These are phyloP conservation scores for Hypholoma fasciculare DNA, from an alignment of 768 basidiomycete species.

Conservation along the genomic window DNA sequence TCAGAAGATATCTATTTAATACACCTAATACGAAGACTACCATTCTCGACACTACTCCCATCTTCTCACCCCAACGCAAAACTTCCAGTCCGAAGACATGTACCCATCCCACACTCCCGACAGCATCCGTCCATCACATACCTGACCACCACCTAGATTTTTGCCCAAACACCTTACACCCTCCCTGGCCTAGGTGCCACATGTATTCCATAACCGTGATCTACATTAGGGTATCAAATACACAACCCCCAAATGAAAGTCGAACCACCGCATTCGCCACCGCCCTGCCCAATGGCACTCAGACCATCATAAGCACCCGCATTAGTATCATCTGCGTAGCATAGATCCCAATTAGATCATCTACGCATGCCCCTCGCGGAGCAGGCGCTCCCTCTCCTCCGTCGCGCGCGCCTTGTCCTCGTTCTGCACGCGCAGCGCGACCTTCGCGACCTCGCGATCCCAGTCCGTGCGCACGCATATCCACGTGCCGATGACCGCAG, in stretches of 20 bases:
- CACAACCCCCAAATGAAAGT: too few relatives aligned
- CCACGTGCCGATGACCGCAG: slow-evolving; percentile 51
- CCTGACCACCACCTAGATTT: too few relatives aligned
- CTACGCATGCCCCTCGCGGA: background rate
- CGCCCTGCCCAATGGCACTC: too few relatives aligned
- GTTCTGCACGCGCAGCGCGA: slow-evolving; percentile 43
- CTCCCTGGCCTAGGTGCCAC: too few relatives aligned
- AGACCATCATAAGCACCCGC: too few relatives aligned
- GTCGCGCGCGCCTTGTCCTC: slow-evolving; percentile 7
- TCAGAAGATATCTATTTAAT: background rate
- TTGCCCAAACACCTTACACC: too few relatives aligned
- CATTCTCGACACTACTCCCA: background rate
- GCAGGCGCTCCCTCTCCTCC: background rate
- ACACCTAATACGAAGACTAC: background rate
- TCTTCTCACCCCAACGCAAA: background rate
- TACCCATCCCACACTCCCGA: background rate
- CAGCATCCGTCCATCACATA: too few relatives aligned
- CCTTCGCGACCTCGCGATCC: slow-evolving; percentile 67
- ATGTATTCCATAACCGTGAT: too few relatives aligned
- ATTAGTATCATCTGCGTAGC: too few relatives aligned
- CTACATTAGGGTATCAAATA: too few relatives aligned
- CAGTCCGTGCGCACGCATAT: slow-evolving; percentile 64
- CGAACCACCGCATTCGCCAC: too few relatives aligned
- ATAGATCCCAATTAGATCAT: too few relatives aligned
- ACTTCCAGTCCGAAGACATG: background rate